Base-by-base conservation (phyloP, 2,329 filamentous ascomycete genomes). In the Trichoderma gracile region DNA sequence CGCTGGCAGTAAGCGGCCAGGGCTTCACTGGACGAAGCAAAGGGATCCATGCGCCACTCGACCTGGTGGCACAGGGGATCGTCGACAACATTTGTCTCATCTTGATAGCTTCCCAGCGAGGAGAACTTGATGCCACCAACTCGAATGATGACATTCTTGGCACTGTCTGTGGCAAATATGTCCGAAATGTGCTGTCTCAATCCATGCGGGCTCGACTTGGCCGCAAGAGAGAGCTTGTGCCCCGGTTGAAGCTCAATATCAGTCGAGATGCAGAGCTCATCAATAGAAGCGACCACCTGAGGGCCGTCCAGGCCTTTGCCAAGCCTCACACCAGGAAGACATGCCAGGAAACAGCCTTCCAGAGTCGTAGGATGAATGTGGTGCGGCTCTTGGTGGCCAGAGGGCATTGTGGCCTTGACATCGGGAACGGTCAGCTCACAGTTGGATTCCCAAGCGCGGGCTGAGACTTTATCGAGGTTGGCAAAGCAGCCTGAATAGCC, bases 321-420 rank as follows among this genome's bases (percentile, higher is more conserved):
- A 30, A 61, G 23, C 5, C 57, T 60, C 21, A 61, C 49, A 3
- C 62, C 62, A 9, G 65, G 23, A 6, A 65, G 50, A 14, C 47
- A 56, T 38, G 62, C 42, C 56, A 61, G 54, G 33, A 66, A 61
- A 49, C 56, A 66, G 40, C 57, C 61, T 30, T 68, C 66, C 9
- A 68, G 58, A 9, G 58, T 65, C 1, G 66, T 65, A 10, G 67
- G 66, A 27, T 68, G 66, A 17, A 66, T 59, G 58, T 63, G 47
- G 54, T 68, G 66, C 8, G 58, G 61, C 27, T 66, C 64, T n/a
- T 67, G 54, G 30, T 63, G 55, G 9, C 33, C 30, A 4, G 53
- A 52, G 6, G 67, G 67, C 67, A 68, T 67, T 12, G 19, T 61
- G 1, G 40, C 42, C 19, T 54, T 63, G n/a, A 68, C 58, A 57